Evolutionary conservation across 768 basidiomycete species (phyloP).

Genomic region (Tremella fuciformis): DNA sequence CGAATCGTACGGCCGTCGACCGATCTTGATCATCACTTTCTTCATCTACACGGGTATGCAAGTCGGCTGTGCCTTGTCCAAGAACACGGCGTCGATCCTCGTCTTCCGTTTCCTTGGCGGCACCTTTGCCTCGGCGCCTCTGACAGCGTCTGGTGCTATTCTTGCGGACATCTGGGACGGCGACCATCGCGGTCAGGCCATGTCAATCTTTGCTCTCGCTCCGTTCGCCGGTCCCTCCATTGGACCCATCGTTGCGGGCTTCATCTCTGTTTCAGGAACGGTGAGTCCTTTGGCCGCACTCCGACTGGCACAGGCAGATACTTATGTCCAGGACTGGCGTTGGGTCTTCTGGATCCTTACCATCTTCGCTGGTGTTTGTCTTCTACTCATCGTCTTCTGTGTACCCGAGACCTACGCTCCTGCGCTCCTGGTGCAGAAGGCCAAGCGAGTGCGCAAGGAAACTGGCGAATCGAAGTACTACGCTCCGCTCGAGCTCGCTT

Average conservation of each 20-base stretch:
- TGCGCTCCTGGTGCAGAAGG: slow-evolving; percentile 47
- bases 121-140: slow-evolving; percentile 50
- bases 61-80: slow-evolving; percentile 53
- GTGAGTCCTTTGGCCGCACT: slow-evolving; percentile 27
- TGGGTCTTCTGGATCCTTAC: slow-evolving; percentile 52
- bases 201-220: slow-evolving; percentile 41
- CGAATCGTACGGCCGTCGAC: slow-evolving; percentile 52
- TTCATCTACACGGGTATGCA: slow-evolving; percentile 49
- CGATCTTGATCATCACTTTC: slow-evolving; percentile 52
- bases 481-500: slow-evolving; percentile 46
- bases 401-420: slow-evolving; percentile 53
- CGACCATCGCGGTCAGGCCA: slow-evolving; percentile 51
- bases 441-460: slow-evolving; percentile 48
- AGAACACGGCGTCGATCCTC: slow-evolving; percentile 52
- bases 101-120: slow-evolving; percentile 54
- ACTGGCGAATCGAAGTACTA: slow-evolving; percentile 51
- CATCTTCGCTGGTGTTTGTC: slow-evolving; percentile 48
- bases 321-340: slow-evolving; percentile 34
- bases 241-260: slow-evolving; percentile 53
- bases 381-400: slow-evolving; percentile 38
- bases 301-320: not conserved
- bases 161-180: slow-evolving; percentile 53
- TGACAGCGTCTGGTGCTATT: slow-evolving; percentile 54
- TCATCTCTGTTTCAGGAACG: slow-evolving; percentile 46
- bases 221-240: slow-evolving; percentile 53